Conservation (phyloP, 345 rosid species). For the Passiflora organensis region DNA sequence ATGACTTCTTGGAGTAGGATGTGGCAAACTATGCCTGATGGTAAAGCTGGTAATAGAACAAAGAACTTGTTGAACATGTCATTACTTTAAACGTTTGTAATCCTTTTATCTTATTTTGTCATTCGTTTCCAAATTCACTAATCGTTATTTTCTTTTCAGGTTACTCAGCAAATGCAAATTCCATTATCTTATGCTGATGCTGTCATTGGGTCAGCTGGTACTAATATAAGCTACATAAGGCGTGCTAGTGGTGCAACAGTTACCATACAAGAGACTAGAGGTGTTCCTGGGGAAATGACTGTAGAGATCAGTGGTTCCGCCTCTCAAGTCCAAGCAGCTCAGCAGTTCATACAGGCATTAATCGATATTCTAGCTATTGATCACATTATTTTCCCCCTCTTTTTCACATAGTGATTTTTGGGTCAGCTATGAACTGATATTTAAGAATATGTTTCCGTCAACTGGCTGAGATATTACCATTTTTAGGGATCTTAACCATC, state of each 20-base stretch:
- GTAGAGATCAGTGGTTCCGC: conserved; percentile 97
- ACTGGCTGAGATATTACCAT: too few relatives aligned
- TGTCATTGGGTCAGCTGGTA: conserved; percentile 94
- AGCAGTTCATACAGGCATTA: conserved; percentile 89
- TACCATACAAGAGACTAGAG: conserved; percentile 93
- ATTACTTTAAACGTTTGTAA: too few relatives aligned
- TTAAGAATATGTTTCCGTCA: too few relatives aligned
- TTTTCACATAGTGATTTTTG: too few relatives aligned
- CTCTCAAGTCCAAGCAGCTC: conserved; percentile 94
- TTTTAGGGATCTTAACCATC: too few relatives aligned
- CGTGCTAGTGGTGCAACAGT: conserved; percentile 97
- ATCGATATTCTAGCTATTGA: neutral
- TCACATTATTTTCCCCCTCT: neutral
- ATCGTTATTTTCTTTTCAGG: conserved; percentile 32
- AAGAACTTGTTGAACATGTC: too few relatives aligned
- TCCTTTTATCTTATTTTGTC: too few relatives aligned
- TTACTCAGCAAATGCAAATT: conserved; percentile 93
- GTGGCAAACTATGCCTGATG: too few relatives aligned
- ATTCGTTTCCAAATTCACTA: neutral
- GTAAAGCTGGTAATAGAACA: too few relatives aligned
- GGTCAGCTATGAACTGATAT: too few relatives aligned
- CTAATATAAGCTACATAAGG: conserved; percentile 91
- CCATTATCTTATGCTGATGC: conserved; percentile 92
- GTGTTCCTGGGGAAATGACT: conserved; percentile 96
- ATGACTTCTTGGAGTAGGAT: too few relatives aligned